A percentile compares a stretch with the other conserved stretches of the same genome.
These are phyloP conservation scores for Neurospora sp. DNA, from an alignment of 495 filamentous ascomycete genomes.

Conservation along the genomic window DNA sequence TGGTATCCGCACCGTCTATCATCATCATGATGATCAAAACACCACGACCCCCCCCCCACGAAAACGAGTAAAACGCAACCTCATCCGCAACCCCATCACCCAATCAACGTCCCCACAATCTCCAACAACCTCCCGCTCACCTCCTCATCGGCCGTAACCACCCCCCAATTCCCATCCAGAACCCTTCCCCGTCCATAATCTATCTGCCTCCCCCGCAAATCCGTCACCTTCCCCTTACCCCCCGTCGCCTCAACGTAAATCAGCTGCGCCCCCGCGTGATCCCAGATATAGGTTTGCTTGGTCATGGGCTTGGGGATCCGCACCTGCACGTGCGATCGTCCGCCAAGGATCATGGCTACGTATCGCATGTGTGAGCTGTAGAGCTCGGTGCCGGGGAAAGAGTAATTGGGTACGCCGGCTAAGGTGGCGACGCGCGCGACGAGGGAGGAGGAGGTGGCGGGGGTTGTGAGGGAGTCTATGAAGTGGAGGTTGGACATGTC, in stretches of 20 bases:
- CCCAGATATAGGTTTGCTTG: constrained; percentile 38
- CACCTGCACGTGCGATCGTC: constrained; percentile 13
- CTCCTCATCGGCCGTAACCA: constrained; percentile 18
- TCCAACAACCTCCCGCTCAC: constrained; percentile 14
- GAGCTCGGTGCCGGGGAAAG: constrained; percentile 39
- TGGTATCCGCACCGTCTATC: neutral
- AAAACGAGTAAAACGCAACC: neutral
- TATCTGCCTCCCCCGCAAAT: constrained; percentile 36
- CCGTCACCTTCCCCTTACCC: constrained; percentile 41
- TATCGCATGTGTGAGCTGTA: constrained; percentile 57
- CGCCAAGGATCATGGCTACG: constrained; percentile 42
- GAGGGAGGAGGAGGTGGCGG: constrained; percentile 31
- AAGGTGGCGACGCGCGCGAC: constrained; percentile 33
- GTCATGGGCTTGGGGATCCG: constrained; percentile 8
- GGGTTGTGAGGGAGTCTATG: constrained; percentile 32
- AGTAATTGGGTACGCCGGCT: constrained; percentile 19
- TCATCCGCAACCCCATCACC: neutral
- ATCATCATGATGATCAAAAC: neutral
- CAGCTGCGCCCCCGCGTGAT: constrained; percentile 51
- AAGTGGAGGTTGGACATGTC: constrained; percentile 29
- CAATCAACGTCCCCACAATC: constrained; percentile 8
- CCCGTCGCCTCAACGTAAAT: constrained; percentile 40
- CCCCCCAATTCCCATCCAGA: constrained; percentile 15
- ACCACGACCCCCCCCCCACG: neutral
- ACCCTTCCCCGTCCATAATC: constrained; percentile 30